Percentiles rank a stretch among this genome's conserved stretches.
Conservation (phyloP, 768 basidiomycete genomes). For the Collybia sp. region DNA sequence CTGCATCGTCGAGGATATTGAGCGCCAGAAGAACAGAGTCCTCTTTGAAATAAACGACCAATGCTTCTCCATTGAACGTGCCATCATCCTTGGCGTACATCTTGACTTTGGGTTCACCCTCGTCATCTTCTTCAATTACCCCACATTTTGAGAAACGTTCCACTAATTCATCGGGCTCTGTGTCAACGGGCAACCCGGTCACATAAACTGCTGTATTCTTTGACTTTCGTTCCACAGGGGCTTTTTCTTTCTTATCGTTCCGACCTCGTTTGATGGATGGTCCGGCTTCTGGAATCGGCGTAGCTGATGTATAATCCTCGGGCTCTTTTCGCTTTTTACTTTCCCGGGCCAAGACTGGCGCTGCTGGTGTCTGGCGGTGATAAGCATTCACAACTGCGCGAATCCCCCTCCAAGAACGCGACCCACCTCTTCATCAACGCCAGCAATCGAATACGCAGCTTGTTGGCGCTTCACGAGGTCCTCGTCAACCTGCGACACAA, state of each 20-base stretch:
- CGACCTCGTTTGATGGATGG: conserved; percentile 69
- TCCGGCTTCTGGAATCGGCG: conserved; percentile 35
- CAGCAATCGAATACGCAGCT: conserved; percentile 88
- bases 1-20: conserved; percentile 86
- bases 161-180: conserved; percentile 71
- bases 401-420: conserved; percentile 15
- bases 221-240: conserved; percentile 53
- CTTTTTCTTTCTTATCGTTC: conserved; percentile 44
- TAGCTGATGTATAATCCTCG: conserved; percentile 64
- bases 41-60: conserved; percentile 97
- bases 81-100: conserved; percentile 89
- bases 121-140: conserved; percentile 87
- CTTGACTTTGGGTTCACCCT: conserved; percentile 93
- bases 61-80: conserved; percentile 86
- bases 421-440: conserved; percentile 93
- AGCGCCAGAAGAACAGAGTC: conserved; percentile 87
- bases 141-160: conserved; percentile 90
- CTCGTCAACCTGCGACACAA: conserved; percentile 67
- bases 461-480: conserved; percentile 87
- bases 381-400: conserved; percentile 12
- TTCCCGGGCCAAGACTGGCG: conserved; percentile 75
- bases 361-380: conserved; percentile 69
- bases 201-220: conserved; percentile 95
- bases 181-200: conserved; percentile 73
- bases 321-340: conserved; percentile 78